Percentiles rank a stretch among this genome's conserved stretches.
Evolutionary conservation across 2,329 filamentous ascomycete species (phyloP).

Genomic region (Clarireedia monteithiana): DNA sequence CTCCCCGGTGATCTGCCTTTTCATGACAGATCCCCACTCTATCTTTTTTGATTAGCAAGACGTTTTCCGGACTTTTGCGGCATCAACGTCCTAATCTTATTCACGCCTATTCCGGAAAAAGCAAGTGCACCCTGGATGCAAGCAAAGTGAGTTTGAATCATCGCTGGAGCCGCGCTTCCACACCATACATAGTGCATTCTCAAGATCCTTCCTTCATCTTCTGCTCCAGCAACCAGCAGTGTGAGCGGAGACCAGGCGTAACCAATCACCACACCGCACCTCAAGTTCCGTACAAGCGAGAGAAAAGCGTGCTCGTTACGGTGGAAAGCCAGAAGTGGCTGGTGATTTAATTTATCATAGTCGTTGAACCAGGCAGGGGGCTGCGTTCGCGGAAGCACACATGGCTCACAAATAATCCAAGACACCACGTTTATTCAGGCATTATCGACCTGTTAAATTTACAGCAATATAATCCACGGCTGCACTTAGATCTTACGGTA

Average conservation of each 20-base stretch:
- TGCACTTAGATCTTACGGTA: background rate
- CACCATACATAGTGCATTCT: background rate
- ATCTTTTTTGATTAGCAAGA: background rate
- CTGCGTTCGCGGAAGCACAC: constrained; percentile 5
- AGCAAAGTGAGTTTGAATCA: background rate
- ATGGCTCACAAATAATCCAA: constrained; percentile 14
- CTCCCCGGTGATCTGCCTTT: background rate
- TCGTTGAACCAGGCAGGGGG: background rate
- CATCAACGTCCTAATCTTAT: background rate
- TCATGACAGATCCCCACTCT: background rate
- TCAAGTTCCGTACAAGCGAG: too few relatives aligned
- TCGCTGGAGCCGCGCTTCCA: background rate
- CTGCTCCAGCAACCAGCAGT: too few relatives aligned
- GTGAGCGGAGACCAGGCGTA: too few relatives aligned
- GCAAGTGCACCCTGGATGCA: background rate
- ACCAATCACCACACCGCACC: too few relatives aligned
- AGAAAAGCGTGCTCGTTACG: background rate
- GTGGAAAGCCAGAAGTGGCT: background rate
- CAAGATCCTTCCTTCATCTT: background rate
- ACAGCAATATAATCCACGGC: constrained; percentile 2
- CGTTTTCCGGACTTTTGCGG: background rate
- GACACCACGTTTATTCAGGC: constrained; percentile 17
- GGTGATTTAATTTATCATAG: background rate
- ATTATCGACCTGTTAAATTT: constrained; percentile 9
- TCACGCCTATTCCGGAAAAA: background rate